Conservation (phyloP, 2,329 filamentous ascomycete species). For the Grosmannia huntii region DNA sequence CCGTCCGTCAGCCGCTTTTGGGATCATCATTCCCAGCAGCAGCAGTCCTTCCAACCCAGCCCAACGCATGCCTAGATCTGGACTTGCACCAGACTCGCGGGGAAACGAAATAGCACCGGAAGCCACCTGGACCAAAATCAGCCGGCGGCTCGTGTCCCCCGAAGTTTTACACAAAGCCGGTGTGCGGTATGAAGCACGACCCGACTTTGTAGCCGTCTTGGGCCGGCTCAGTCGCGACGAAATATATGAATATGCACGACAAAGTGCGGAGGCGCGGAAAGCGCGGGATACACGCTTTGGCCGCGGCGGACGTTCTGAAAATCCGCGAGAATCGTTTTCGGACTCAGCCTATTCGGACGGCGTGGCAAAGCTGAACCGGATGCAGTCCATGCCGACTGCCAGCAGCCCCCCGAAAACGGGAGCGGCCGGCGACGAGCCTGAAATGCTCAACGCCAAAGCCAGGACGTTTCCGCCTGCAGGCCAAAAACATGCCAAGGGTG, state of each 20-base stretch:
- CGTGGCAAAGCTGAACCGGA: background rate
- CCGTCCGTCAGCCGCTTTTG: constrained; percentile 4
- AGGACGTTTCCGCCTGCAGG: constrained; percentile 3
- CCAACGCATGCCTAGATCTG: constrained; percentile 9
- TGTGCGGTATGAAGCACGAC: constrained; percentile 47
- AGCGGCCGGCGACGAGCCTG: background rate
- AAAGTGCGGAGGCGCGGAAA: constrained; percentile 32
- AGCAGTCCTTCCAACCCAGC: background rate
- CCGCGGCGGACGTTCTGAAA: background rate
- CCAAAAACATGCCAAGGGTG: background rate
- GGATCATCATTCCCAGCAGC: constrained; percentile 11
- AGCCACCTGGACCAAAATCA: constrained; percentile 48
- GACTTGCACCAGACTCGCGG: constrained; percentile 36
- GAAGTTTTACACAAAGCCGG: constrained; percentile 42
- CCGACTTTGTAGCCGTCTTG: constrained; percentile 46
- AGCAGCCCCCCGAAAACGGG: constrained; percentile 1
- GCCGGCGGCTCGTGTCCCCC: constrained; percentile 40
- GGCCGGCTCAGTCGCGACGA: constrained; percentile 39
- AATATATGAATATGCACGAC: constrained; percentile 36
- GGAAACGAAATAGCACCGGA: constrained; percentile 44
- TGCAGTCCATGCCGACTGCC: constrained; percentile 6
- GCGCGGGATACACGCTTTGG: constrained; percentile 4
- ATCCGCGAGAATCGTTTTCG: background rate
- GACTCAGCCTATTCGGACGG: background rate
- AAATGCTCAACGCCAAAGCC: background rate